Evolutionary conservation across 1,284 basidiomycete species (phyloP).

Genomic region (Tilletia horrida): DNA sequence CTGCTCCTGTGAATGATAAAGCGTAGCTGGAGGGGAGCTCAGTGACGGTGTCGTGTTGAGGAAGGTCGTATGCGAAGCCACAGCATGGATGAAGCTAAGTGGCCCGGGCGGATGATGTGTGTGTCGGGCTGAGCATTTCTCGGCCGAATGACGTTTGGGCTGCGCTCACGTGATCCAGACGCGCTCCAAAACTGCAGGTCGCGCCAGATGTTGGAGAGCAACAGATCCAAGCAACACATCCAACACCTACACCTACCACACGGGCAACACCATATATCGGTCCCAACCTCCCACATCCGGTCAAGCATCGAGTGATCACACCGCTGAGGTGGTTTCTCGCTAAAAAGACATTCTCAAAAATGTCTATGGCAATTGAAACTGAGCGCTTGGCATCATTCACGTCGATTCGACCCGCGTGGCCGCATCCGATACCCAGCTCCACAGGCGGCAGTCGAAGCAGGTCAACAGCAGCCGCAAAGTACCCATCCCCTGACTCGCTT

Average conservation of each 20-base stretch:
- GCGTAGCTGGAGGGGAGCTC: not conserved
- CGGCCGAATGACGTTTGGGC: conserved; percentile 1
- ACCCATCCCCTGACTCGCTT: conserved; percentile 40
- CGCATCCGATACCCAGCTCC: conserved; percentile 20
- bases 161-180: not conserved
- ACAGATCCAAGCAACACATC: conserved; percentile 5
- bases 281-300: not conserved
- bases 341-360: not conserved
- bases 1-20: not conserved
- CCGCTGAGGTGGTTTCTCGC: no score
- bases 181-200: not conserved
- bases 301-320: no score
- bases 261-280: not conserved
- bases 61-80: not conserved
- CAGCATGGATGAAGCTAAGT: not conserved
- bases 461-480: conserved; percentile 21
- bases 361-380: conserved; percentile 31
- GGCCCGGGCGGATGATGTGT: conserved; percentile 16
- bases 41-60: not conserved
- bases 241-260: conserved; percentile 2
- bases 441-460: conserved; percentile 20
- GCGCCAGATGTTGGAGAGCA: not conserved
- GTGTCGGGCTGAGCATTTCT: not conserved
- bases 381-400: conserved; percentile 34
- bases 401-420: conserved; percentile 1